phyloP scores from a whole-genome alignment of 352 stramenopile genomes.

The Pythium rhizo-oryzae region DNA sequence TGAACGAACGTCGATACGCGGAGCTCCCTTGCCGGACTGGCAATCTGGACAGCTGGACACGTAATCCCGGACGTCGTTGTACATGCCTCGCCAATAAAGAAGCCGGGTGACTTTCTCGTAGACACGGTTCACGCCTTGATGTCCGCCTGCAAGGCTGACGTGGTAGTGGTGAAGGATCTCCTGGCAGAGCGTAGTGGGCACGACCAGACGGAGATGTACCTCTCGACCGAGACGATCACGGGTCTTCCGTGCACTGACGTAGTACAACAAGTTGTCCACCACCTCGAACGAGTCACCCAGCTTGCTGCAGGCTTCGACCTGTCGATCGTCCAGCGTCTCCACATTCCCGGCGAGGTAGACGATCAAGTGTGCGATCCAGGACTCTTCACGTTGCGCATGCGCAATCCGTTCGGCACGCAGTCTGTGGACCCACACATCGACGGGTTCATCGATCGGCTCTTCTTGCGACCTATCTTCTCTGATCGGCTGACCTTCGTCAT shows the following conservation, averaged over 20 bases:
- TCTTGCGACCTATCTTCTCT: too few species aligned
- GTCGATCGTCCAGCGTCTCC: neutral
- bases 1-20: neutral
- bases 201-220: neutral
- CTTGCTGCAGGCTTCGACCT: neutral
- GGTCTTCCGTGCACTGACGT: neutral
- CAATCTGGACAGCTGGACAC: neutral
- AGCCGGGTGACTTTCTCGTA: neutral
- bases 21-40: neutral
- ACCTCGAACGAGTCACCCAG: neutral
- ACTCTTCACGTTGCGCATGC: neutral
- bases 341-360: neutral
- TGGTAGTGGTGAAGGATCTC: neutral
- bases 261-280: neutral
- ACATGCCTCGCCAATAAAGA: neutral
- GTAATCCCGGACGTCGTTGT: neutral
- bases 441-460: too few species aligned
- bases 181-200: neutral
- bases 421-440: too few species aligned
- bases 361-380: neutral
- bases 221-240: neutral
- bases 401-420: neutral
- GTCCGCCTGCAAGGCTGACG: neutral
- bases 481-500: too few species aligned
- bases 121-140: neutral